Conservation (phyloP, 2,329 filamentous ascomycete genomes). For the Botrytis aclada region DNA sequence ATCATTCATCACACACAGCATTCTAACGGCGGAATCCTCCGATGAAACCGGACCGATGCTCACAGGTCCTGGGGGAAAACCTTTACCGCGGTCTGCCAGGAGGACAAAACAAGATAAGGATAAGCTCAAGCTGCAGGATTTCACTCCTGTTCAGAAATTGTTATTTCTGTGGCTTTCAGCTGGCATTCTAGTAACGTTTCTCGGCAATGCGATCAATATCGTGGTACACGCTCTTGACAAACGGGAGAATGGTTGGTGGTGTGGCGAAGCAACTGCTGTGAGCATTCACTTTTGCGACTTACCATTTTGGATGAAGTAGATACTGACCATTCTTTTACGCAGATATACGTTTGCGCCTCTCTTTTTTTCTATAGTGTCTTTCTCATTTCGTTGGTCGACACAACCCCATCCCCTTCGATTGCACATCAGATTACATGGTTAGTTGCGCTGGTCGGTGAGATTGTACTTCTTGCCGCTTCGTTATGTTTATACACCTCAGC, state of each 20-base stretch:
- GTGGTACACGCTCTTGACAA: conserved; percentile 69
- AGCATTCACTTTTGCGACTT: conserved; percentile 38
- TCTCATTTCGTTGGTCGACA: conserved; percentile 82
- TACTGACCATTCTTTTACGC: conserved; percentile 24
- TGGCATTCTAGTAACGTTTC: conserved; percentile 69
- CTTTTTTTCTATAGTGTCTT: conserved; percentile 86
- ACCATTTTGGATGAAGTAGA: background rate
- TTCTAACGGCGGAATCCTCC: conserved; percentile 47
- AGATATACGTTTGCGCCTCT: conserved; percentile 83
- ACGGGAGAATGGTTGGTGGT: conserved; percentile 72
- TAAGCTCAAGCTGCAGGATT: conserved; percentile 45
- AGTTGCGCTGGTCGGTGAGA: conserved; percentile 68
- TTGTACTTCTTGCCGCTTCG: conserved; percentile 66
- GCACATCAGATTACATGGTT: conserved; percentile 80
- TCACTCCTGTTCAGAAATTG: conserved; percentile 64
- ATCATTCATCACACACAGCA: conserved; percentile 59
- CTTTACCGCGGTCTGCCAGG: conserved; percentile 56
- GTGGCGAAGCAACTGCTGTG: conserved; percentile 74
- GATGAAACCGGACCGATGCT: conserved; percentile 40
- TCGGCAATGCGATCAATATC: conserved; percentile 71
- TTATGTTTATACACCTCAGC: conserved; percentile 63
- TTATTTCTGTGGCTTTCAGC: conserved; percentile 74
- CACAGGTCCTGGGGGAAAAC: conserved; percentile 84
- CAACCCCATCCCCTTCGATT: conserved; percentile 73
- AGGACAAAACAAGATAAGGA: conserved; percentile 45